phyloP scores from a whole-genome alignment of 2,329 filamentous ascomycete species.

The Phyllosticta ampelicida region DNA sequence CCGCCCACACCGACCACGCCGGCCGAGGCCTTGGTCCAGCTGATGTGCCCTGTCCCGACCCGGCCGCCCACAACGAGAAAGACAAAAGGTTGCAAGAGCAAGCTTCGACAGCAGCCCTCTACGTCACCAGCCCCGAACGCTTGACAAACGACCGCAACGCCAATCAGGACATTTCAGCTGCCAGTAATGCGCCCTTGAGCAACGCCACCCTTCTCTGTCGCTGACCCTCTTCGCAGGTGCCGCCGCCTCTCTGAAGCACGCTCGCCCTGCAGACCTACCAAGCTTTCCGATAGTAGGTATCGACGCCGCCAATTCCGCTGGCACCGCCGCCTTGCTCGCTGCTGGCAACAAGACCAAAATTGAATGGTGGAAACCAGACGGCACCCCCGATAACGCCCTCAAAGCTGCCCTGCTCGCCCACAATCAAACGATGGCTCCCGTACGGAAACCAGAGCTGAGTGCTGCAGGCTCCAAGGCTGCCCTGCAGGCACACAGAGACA shows the following conservation, averaged over 20 bases:
- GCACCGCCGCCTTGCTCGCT: slow-evolving; percentile 63
- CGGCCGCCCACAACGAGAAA: slow-evolving; percentile 30
- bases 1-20: background rate
- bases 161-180: slow-evolving; percentile 43
- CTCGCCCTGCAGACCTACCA: slow-evolving; percentile 60
- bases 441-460: slow-evolving; percentile 54
- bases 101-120: slow-evolving; percentile 52
- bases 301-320: slow-evolving; percentile 49
- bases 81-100: slow-evolving; percentile 32
- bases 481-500: slow-evolving; percentile 49
- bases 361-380: slow-evolving; percentile 56
- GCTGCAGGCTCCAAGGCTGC: slow-evolving; percentile 65
- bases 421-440: slow-evolving; percentile 49
- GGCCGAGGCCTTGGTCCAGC: background rate
- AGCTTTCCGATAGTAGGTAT: slow-evolving; percentile 62
- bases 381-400: slow-evolving; percentile 45
- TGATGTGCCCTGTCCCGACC: slow-evolving; percentile 30
- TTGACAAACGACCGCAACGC: slow-evolving; percentile 18
- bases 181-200: slow-evolving; percentile 34
- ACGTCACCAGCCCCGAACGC: slow-evolving; percentile 36
- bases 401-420: slow-evolving; percentile 49
- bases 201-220: background rate
- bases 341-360: slow-evolving; percentile 58
- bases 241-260: slow-evolving; percentile 57
- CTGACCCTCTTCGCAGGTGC: slow-evolving; percentile 38